Conservation (phyloP, 495 filamentous ascomycete genomes). For the Ramalina peruviana region DNA sequence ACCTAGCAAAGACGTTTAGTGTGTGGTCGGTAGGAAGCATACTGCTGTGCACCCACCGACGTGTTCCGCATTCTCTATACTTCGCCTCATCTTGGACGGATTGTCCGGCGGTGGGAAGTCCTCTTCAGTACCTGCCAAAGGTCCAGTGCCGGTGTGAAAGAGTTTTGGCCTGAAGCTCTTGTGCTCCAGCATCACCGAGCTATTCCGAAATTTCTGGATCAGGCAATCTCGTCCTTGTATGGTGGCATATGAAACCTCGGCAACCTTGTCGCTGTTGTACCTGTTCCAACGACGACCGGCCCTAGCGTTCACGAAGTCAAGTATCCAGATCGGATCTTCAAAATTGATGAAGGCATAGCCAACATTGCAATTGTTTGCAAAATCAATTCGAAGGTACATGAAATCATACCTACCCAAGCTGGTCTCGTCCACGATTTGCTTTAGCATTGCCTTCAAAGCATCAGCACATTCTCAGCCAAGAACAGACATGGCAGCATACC, state of each 20-base stretch:
- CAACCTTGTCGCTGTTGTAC: conserved; percentile 71
- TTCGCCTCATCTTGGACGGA: conserved; percentile 69
- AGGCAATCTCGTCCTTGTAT: conserved; percentile 86
- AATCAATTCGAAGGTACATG: conserved; percentile 88
- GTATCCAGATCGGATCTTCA: conserved; percentile 30
- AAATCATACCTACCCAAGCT: conserved; percentile 81
- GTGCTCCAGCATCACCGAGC: conserved; percentile 80
- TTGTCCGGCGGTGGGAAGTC: conserved; percentile 68
- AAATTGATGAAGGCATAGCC: conserved; percentile 99
- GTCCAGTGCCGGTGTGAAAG: conserved; percentile 32
- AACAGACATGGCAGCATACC: conserved; percentile 23
- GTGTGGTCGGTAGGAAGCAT: background rate
- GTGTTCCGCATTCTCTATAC: conserved; percentile 72
- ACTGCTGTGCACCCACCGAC: conserved; percentile 45
- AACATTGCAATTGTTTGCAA: conserved; percentile 82
- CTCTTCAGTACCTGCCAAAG: conserved; percentile 44
- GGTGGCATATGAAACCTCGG: conserved; percentile 87
- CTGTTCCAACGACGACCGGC: conserved; percentile 67
- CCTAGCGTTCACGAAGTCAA: conserved; percentile 58
- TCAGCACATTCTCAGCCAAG: conserved; percentile 9
- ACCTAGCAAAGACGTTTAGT: conserved; percentile 27
- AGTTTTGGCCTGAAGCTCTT: conserved; percentile 66
- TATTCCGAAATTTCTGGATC: conserved; percentile 91
- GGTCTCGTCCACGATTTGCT: conserved; percentile 62
- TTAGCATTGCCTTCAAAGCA: conserved; percentile 42